Evolutionary conservation across 2,329 filamentous ascomycete species (phyloP).

Genomic region (Emmonsiellopsis sp.): DNA sequence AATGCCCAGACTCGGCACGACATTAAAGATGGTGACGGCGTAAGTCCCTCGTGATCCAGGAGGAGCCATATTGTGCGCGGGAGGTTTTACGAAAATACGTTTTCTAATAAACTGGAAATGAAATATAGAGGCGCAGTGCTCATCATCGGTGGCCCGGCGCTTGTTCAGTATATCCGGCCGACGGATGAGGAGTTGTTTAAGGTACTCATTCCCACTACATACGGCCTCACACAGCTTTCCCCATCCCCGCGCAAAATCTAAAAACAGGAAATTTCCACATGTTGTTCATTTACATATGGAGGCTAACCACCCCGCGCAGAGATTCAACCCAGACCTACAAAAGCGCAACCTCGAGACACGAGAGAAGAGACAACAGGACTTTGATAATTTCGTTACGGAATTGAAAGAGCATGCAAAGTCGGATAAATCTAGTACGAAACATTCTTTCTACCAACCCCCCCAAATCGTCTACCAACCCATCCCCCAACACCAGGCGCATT

Average conservation of each 20-base stretch:
- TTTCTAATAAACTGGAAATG: constrained; percentile 4
- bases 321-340: constrained; percentile 92
- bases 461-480: not conserved
- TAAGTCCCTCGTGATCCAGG: not conserved
- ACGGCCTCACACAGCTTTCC: not conserved
- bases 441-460: not conserved
- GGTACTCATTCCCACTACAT: constrained; percentile 24
- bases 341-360: constrained; percentile 75
- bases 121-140: constrained; percentile 56
- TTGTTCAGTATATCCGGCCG: constrained; percentile 64
- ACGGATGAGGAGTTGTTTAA: constrained; percentile 86
- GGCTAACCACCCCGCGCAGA: constrained; percentile 32
- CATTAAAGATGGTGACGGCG: constrained; percentile 2
- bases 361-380: constrained; percentile 69
- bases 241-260: not conserved
- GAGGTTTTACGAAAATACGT: constrained; percentile 2
- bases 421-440: constrained; percentile 71
- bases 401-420: constrained; percentile 86
- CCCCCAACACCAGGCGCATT: too few relatives aligned
- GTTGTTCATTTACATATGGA: not conserved
- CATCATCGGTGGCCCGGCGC: constrained; percentile 73
- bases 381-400: constrained; percentile 74
- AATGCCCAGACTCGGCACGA: constrained; percentile 1
- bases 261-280: not conserved
- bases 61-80: too few relatives aligned